A percentile compares a stretch with the other conserved stretches of the same genome.
These are phyloP conservation scores for Climacium dendroides DNA, from an alignment of 225 moss, liverwort and hornwort species.

Conservation along the genomic window DNA sequence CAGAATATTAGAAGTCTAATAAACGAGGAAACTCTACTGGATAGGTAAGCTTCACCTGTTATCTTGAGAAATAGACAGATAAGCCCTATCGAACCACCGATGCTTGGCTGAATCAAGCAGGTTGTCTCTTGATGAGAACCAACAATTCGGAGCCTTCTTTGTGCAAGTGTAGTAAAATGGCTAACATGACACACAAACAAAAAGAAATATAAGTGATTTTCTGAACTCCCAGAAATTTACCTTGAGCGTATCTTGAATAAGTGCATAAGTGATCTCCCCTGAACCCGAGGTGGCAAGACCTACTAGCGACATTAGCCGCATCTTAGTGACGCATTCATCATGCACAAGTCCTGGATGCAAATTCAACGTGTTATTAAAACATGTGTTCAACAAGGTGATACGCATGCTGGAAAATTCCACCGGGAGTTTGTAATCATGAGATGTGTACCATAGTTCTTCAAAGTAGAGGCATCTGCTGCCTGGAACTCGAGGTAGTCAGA, in stretches of 20 bases:
- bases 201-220: background rate
- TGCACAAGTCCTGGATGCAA: constrained; percentile 69
- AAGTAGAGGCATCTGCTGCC: constrained; percentile 44
- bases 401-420: background rate
- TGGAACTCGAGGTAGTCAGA: constrained; percentile 85
- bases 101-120: background rate
- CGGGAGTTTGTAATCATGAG: background rate
- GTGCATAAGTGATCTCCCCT: constrained; percentile 69
- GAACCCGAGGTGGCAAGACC: constrained; percentile 85
- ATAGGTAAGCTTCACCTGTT: background rate
- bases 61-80: background rate
- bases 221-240: constrained; percentile 3
- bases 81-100: background rate
- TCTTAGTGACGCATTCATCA: constrained; percentile 86
- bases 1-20: background rate
- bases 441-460: constrained; percentile 62
- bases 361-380: background rate
- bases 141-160: background rate
- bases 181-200: background rate
- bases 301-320: constrained; percentile 89
- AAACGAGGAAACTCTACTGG: background rate
- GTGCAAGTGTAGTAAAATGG: background rate
- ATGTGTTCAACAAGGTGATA: background rate
- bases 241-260: constrained; percentile 82
- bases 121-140: background rate